Percentiles rank a stretch among this genome's conserved stretches.
Conservation (phyloP, 2,329 filamentous ascomycete genomes). For the Pseudogymnoascus pannorum region DNA sequence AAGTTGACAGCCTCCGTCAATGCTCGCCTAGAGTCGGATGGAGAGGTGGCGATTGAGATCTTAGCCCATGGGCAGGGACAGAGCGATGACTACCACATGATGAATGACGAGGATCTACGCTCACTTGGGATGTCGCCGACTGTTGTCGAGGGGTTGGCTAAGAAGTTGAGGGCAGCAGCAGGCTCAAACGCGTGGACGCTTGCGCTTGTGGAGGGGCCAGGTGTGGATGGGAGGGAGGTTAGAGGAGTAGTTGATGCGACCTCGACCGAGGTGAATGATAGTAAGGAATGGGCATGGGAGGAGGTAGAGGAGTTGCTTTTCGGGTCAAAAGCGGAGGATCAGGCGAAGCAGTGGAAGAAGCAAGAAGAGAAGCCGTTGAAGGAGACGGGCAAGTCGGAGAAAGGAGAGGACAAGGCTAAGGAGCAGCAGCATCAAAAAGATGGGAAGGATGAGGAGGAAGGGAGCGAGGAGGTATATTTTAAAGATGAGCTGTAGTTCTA, state of each 20-base stretch:
- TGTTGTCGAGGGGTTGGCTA: slow-evolving; percentile 60
- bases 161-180: slow-evolving; percentile 61
- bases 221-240: slow-evolving; percentile 50
- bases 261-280: slow-evolving; percentile 41
- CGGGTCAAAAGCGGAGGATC: slow-evolving; percentile 17
- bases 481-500: slow-evolving; percentile 43
- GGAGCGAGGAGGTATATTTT: slow-evolving; percentile 43
- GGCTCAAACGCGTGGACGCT: slow-evolving; percentile 71
- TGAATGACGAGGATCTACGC: slow-evolving; percentile 61
- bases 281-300: slow-evolving; percentile 11
- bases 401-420: slow-evolving; percentile 58
- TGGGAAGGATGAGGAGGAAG: slow-evolving; percentile 27
- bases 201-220: slow-evolving; percentile 65
- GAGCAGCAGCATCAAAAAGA: slow-evolving; percentile 44
- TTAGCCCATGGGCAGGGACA: slow-evolving; percentile 28
- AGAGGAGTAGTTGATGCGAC: slow-evolving; percentile 60
- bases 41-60: slow-evolving; percentile 40
- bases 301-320: slow-evolving; percentile 12
- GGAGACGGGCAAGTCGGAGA: slow-evolving; percentile 35
- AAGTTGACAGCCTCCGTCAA: not conserved
- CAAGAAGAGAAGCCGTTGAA: slow-evolving; percentile 16
- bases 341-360: slow-evolving; percentile 17
- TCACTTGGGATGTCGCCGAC: slow-evolving; percentile 51
- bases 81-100: slow-evolving; percentile 14
- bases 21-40: not conserved